phyloP scores from a whole-genome alignment of 805 yeast species.

The Candida sakaeoensis region DNA sequence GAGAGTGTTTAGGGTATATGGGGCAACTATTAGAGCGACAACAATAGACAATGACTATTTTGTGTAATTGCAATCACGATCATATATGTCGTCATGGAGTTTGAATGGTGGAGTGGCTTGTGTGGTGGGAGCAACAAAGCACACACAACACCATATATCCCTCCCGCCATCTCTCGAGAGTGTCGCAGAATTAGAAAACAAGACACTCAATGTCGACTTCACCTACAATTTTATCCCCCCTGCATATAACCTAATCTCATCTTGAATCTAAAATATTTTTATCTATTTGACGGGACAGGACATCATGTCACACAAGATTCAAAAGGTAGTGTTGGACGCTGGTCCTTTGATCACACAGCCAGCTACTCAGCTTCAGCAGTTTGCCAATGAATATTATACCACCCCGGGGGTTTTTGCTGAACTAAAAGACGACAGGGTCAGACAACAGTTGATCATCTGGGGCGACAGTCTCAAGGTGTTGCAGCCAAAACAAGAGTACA shows the following conservation, averaged over 20 bases:
- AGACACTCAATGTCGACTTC: too few relatives aligned
- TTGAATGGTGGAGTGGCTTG: too few relatives aligned
- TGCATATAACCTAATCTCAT: not conserved
- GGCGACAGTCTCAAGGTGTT: slow-evolving; percentile 63
- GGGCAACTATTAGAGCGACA: too few relatives aligned
- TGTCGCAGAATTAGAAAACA: too few relatives aligned
- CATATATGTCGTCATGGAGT: too few relatives aligned
- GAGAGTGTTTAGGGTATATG: too few relatives aligned
- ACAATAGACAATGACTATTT: too few relatives aligned
- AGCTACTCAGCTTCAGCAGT: slow-evolving; percentile 64
- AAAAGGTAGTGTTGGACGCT: slow-evolving; percentile 81
- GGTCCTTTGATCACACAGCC: slow-evolving; percentile 90
- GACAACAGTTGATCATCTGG: slow-evolving; percentile 79
- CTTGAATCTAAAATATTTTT: slow-evolving; percentile 1
- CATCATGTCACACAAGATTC: slow-evolving; percentile 24
- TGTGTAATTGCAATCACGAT: too few relatives aligned
- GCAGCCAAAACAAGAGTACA: slow-evolving; percentile 69
- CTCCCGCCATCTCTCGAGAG: too few relatives aligned
- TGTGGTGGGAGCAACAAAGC: too few relatives aligned
- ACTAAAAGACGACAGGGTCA: slow-evolving; percentile 79
- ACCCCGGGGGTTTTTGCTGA: slow-evolving; percentile 91
- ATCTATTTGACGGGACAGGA: not conserved
- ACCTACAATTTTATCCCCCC: too few relatives aligned
- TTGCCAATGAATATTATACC: slow-evolving; percentile 72
- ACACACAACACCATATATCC: too few relatives aligned